Evolutionary conservation across 2,329 filamentous ascomycete species (phyloP).

Genomic region (Cercospora sp.): DNA sequence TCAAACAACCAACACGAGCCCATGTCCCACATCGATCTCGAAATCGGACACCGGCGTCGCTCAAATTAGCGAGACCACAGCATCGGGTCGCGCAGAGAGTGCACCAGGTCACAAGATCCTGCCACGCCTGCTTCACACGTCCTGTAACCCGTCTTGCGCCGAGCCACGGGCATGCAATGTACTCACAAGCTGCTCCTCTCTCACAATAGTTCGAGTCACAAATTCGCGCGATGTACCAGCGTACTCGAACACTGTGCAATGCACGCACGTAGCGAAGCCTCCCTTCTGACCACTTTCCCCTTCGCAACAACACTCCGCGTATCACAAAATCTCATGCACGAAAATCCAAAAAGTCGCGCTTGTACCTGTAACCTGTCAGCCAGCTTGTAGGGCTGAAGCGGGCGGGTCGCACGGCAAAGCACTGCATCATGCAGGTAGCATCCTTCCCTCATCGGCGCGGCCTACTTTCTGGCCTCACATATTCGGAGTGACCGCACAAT

Average conservation of each 20-base stretch:
- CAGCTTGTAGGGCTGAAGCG: slow-evolving; percentile 7
- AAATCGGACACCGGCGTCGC: not conserved
- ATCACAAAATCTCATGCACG: not conserved
- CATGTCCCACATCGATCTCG: not conserved
- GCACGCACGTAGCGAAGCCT: not conserved
- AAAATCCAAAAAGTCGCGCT: not conserved
- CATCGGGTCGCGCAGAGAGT: not conserved
- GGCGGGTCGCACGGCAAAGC: not conserved
- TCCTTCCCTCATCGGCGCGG: not conserved
- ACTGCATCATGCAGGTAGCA: not conserved
- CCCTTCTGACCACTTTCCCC: not conserved
- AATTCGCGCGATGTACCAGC: not conserved
- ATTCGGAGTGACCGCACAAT: slow-evolving; percentile 5
- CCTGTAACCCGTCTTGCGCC: not conserved
- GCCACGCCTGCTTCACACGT: not conserved
- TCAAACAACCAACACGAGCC: not conserved
- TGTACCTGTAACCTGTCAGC: not conserved
- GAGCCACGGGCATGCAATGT: not conserved
- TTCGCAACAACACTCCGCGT: not conserved
- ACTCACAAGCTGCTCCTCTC: not conserved
- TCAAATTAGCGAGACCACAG: not conserved
- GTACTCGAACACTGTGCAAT: not conserved
- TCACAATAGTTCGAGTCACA: not conserved
- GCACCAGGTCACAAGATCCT: not conserved
- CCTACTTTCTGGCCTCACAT: slow-evolving; percentile 8